A percentile compares a stretch with the other conserved stretches of the same genome.
phyloP scores from a whole-genome alignment of 1,284 basidiomycete genomes.

The Cutaneotrichosporon spelunceum region DNA sequence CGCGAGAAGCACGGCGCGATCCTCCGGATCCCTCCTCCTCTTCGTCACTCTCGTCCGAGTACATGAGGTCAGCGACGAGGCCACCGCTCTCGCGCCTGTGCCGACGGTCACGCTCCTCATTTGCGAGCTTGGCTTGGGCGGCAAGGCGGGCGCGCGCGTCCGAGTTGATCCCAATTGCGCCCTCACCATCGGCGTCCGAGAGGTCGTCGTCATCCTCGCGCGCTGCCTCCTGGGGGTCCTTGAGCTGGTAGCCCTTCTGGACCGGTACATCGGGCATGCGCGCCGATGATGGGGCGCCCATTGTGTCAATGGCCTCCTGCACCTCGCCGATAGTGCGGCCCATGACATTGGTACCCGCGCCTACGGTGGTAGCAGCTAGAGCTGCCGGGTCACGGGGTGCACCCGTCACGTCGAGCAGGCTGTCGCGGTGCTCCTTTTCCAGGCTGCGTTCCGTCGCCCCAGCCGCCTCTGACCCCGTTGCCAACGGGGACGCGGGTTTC shows the following conservation, averaged over 20 bases:
- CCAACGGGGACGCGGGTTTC: constrained; percentile 14
- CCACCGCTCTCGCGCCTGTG: constrained; percentile 42
- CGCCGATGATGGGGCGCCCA: constrained; percentile 48
- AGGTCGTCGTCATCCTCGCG: constrained; percentile 54
- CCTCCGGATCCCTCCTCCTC: constrained; percentile 34
- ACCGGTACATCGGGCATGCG: background rate
- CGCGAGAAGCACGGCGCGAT: constrained; percentile 13
- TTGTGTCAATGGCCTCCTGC: constrained; percentile 76
- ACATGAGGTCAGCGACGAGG: constrained; percentile 41
- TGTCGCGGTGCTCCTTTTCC: constrained; percentile 16
- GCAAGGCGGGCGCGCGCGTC: constrained; percentile 65
- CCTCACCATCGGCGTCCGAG: constrained; percentile 50
- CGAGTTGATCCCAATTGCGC: constrained; percentile 59
- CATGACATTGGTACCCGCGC: constrained; percentile 58
- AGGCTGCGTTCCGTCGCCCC: background rate
- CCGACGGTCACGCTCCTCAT: constrained; percentile 57
- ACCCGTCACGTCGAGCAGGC: constrained; percentile 20
- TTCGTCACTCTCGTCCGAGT: constrained; percentile 52
- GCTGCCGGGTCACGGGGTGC: constrained; percentile 12
- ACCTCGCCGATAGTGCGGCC: constrained; percentile 80
- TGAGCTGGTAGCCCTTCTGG: constrained; percentile 18
- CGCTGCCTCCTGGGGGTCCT: constrained; percentile 40
- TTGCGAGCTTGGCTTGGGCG: constrained; percentile 60
- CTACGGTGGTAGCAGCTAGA: background rate
- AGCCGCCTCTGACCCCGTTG: background rate